Evolutionary conservation across 352 stramenopile genomes (phyloP).

Genomic region (Ophiocytium majus): DNA sequence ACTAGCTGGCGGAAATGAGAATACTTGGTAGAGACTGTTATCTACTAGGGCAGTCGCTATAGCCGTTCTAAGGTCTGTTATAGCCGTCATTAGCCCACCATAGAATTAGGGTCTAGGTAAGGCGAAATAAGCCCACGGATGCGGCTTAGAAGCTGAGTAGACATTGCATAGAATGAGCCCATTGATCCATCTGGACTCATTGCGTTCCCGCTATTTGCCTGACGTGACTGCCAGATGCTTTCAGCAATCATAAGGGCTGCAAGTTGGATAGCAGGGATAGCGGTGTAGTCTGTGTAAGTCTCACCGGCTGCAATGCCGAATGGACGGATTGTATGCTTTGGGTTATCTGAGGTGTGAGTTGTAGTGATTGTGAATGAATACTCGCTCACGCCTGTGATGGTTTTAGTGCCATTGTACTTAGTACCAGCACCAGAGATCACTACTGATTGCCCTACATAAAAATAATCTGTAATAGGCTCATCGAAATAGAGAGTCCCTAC

Average conservation of each 20-base stretch:
- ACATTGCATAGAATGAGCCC: neutral
- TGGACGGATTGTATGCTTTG: neutral
- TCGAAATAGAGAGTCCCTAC: conserved; percentile 1
- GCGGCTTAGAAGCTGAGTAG: neutral
- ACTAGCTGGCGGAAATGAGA: neutral
- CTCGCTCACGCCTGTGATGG: neutral
- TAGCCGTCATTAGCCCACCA: conserved; percentile 9
- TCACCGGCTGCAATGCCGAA: conserved; percentile 12
- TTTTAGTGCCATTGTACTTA: conserved; percentile 19
- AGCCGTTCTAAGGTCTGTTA: neutral
- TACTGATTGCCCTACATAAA: conserved; percentile 4
- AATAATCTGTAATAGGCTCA: neutral
- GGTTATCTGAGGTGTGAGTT: conserved; percentile 9
- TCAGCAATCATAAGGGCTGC: neutral
- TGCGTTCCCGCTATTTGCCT: neutral
- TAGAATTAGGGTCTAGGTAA: conserved; percentile 3
- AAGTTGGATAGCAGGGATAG: neutral
- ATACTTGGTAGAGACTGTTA: neutral
- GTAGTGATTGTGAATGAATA: conserved; percentile 5
- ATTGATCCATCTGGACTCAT: neutral
- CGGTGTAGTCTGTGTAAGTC: conserved; percentile 4
- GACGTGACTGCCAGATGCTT: neutral
- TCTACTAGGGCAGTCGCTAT: neutral
- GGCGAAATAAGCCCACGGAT: neutral
- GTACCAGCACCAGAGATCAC: neutral